Percentiles rank a stretch among this genome's conserved stretches.
phyloP scores from a whole-genome alignment of 345 rosid genomes.

The Lepidium aucheri region DNA sequence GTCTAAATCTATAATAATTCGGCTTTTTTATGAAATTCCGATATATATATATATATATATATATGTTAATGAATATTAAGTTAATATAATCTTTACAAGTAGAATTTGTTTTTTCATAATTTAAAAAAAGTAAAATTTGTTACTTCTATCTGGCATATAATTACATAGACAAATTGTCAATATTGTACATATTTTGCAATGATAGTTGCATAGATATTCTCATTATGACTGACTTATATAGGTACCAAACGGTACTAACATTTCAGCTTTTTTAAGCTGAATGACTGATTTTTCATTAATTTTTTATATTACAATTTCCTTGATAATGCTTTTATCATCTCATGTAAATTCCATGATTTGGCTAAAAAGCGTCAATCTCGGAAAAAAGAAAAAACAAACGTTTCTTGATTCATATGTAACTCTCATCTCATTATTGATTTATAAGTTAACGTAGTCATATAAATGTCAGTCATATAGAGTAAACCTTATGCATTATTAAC shows the following conservation, averaged over 20 bases:
- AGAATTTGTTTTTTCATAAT: too few species aligned
- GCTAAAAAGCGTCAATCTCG: neutral
- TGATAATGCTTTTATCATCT: neutral
- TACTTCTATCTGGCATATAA: neutral
- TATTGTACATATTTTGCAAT: neutral
- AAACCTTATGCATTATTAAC: neutral
- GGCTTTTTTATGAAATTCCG: too few species aligned
- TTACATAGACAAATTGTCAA: neutral
- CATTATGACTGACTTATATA: neutral
- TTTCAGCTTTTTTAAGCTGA: constrained; percentile 13
- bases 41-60: too few species aligned
- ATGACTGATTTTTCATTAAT: neutral
- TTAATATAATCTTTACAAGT: neutral
- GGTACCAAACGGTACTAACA: constrained; percentile 17
- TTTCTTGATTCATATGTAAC: neutral
- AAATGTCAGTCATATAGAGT: neutral
- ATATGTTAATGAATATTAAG: too few species aligned
- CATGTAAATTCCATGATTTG: neutral
- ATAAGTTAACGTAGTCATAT: neutral
- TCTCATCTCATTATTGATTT: neutral
- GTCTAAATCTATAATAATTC: too few species aligned
- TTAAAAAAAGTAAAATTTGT: neutral
- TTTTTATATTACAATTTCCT: neutral
- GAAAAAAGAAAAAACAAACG: neutral
- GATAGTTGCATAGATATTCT: constrained; percentile 2